Base-by-base conservation (phyloP, 2,329 filamentous ascomycete species). In the Xylariaceae sp. region DNA sequence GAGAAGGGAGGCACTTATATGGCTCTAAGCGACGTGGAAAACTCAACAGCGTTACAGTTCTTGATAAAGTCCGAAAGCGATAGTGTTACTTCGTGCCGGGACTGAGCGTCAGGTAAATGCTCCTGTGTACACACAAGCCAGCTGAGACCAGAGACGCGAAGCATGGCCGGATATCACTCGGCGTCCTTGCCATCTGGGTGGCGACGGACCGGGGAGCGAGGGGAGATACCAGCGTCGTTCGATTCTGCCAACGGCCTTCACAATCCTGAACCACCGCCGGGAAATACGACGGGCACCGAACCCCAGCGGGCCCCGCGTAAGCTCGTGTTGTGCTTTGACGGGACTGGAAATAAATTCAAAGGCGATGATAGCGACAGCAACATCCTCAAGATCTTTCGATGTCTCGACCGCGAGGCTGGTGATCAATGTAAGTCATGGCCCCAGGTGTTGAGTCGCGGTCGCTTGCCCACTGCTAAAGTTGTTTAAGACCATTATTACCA, bases 331-430 rank as follows among this genome's bases (percentile, higher is more conserved):
- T 85, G 82, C 61, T 85, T 85, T 50, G 82, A 85, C 48, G 82
- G 82, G 5, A 85, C 82, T 0, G 82, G 81, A 0, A 85, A 85
- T 62, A 84, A 83, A 57, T 85, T 85, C 55, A 76, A 80, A 41
- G 81, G 82, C 9, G 80, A 84, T 48, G 81, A 83, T 12, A 82
- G 78, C 40, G 81, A 85, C 60, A 83, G 79, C 65, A 84, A 84
- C 50, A 84, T 88, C 61, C 71, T 88, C 55, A 88, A 88, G 64
- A 86, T 88, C 10, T 88, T 85, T 60, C 78, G 84, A 36, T 86
- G 87, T 77, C 71, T 88, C 1, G 84, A 88, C 60, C 77, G 85
- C 5, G 80, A 79, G 6, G 80, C 81, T 0, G 73, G 74, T 19
- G 78, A 83, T 52, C 84, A 88, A 57, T 84, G 75, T 77, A 65